A percentile compares a stretch with the other conserved stretches of the same genome.
phyloP scores from a whole-genome alignment of 192 early-diverging fungal genomes.

The Backusella westeae region DNA sequence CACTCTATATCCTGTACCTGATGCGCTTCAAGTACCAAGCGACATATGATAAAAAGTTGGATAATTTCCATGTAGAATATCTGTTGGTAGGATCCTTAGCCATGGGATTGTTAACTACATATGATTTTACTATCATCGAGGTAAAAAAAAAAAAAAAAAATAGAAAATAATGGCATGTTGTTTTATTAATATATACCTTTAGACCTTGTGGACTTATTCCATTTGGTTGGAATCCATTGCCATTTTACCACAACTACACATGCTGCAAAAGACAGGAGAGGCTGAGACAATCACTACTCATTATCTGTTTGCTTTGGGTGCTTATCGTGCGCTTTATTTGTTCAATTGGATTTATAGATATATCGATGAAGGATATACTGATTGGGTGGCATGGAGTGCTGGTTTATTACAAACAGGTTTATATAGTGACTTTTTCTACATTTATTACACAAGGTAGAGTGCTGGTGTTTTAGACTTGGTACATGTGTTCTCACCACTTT shows the following conservation, averaged over 20 bases:
- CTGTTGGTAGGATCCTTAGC: conserved; percentile 68
- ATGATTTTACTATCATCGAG: conserved; percentile 67
- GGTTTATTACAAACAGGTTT: conserved; percentile 93
- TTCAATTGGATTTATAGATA: conserved; percentile 97
- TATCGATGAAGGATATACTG: conserved; percentile 34
- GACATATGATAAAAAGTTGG: conserved; percentile 89
- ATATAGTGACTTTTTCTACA: conserved; percentile 98
- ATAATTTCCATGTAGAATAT: conserved; percentile 91
- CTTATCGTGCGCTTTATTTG: conserved; percentile 84
- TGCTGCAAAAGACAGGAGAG: conserved; percentile 93
- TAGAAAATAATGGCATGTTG: conserved; percentile 42
- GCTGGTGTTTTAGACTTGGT: background rate
- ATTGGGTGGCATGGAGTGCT: conserved; percentile 86
- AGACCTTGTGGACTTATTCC: conserved; percentile 97
- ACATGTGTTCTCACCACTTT: background rate
- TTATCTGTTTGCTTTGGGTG: conserved; percentile 97
- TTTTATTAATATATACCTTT: background rate
- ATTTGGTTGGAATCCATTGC: conserved; percentile 96
- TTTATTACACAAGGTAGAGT: conserved; percentile 79
- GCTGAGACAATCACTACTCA: conserved; percentile 99
- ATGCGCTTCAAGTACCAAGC: conserved; percentile 86
- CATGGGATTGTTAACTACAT: conserved; percentile 74
- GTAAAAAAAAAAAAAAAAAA: conserved; percentile 42
- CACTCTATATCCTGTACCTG: conserved; percentile 86
- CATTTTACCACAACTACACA: conserved; percentile 97